phyloP scores from a whole-genome alignment of 805 yeast genomes.

The Cyberlindnera euphorbiiphila region DNA sequence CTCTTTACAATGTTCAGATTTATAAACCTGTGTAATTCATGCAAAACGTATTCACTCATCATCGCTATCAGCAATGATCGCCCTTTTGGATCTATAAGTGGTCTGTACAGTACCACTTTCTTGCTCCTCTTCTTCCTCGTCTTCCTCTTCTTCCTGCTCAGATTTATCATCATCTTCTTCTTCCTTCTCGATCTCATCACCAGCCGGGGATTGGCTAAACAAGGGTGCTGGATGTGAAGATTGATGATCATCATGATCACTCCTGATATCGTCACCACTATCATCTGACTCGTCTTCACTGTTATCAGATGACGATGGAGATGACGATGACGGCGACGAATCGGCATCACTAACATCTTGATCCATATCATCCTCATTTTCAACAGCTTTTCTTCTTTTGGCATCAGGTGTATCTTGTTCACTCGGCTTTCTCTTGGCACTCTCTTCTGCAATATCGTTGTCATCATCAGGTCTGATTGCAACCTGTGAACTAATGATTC shows the following conservation, averaged over 20 bases:
- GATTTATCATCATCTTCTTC: constrained; percentile 1
- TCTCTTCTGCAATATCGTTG: background rate
- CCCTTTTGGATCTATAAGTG: too few species aligned
- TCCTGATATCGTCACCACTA: background rate
- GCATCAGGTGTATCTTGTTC: constrained; percentile 10
- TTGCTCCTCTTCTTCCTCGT: constrained; percentile 5
- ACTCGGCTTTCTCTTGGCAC: constrained; percentile 4
- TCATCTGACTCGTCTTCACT: constrained; percentile 1
- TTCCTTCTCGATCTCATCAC: background rate
- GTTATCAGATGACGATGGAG: too few species aligned
- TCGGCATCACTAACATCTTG: constrained; percentile 1
- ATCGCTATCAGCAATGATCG: constrained; percentile 12
- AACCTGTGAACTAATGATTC: background rate
- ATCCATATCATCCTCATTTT: constrained; percentile 1
- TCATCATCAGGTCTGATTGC: background rate
- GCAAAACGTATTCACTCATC: constrained; percentile 8
- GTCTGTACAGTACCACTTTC: too few species aligned
- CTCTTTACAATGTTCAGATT: too few species aligned
- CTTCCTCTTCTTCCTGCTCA: constrained; percentile 3
- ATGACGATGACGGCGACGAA: too few species aligned
- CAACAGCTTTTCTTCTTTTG: constrained; percentile 11
- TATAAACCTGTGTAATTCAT: too few species aligned
- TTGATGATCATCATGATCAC: constrained; percentile 1
- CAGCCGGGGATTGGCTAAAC: too few species aligned
- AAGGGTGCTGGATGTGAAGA: too few species aligned